Evolutionary conservation across 495 filamentous ascomycete species (phyloP), one percentile per base, ranked within the genome.

Genomic region (Penicillium silybi): DNA sequence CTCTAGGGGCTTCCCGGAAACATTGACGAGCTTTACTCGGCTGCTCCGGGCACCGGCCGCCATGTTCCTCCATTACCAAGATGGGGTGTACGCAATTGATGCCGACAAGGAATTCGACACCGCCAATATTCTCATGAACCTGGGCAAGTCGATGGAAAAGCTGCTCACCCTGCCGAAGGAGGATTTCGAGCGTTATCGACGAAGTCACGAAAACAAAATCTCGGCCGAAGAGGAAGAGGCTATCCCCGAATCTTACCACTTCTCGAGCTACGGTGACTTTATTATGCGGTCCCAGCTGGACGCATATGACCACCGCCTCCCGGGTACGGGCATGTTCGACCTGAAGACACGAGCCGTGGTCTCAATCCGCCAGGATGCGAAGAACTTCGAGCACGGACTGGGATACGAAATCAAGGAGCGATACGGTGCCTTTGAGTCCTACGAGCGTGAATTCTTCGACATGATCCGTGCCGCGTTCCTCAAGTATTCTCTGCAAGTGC

Each of bases 91-190:
- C 65, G 92, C 95, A n/a, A 95, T 99, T 54, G 93, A 99, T 70
- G 88, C 91, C 0, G 93, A 97, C 68, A 99, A 97, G 71, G 83
- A 96, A 65, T 95, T 81, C 60, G 93, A 96, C 54, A 78, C 70
- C 7, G 86, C 87, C 20, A 97, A 89, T 52, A 81, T 99, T 35
- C 76, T 97, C 23, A 90, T 84, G 65, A 88, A 91, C 73, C 80
- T 99, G 6, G 93, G 93, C 6, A 90, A 91, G 51, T 95, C 91
- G 0, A 89, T 99, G 85, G 93, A 99, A 67, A 97, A 97, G 66
- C 73, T 97, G 15, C 80, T 99, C n/a, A 97, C 92, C 0, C 63
- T 92, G 26, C 75, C 85, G 15, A 89, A 83, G 40, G 81, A 88
- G 1, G 82, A 92, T 0, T 97, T 86, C 58, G 92, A 96, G 63